Conservation (phyloP, 805 yeast species). For the Vanderwaltozyma tropicalis region DNA sequence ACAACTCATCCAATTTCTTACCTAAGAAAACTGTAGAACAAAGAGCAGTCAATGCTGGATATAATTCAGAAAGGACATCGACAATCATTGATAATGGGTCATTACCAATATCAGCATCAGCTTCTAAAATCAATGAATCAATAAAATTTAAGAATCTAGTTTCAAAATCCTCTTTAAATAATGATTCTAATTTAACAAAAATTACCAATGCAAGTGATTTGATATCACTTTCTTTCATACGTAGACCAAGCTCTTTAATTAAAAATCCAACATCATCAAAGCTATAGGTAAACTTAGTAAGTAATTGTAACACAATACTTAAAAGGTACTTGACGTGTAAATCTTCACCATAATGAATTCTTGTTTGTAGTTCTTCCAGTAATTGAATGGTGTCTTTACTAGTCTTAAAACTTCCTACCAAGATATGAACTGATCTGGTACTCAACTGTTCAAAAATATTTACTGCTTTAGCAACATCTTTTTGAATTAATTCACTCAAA, state of each 20-base stretch:
- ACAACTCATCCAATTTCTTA: constrained; percentile 18
- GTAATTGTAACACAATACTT: constrained; percentile 18
- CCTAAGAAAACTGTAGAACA: constrained; percentile 25
- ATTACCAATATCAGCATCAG: constrained; percentile 16
- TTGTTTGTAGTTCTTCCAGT: constrained; percentile 9
- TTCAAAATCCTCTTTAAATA: constrained; percentile 13
- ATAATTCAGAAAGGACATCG: constrained; percentile 17
- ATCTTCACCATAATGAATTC: constrained; percentile 16
- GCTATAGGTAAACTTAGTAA: constrained; percentile 18
- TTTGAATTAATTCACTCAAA: constrained; percentile 7
- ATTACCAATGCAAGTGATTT: constrained; percentile 16
- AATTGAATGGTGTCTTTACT: constrained; percentile 11
- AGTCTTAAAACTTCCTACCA: constrained; percentile 17
- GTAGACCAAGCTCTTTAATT: constrained; percentile 16
- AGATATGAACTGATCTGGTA: constrained; percentile 10
- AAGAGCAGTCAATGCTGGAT: constrained; percentile 19
- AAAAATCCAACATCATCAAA: constrained; percentile 19
- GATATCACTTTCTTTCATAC: constrained; percentile 13
- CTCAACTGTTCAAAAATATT: constrained; percentile 15
- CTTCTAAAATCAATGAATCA: constrained; percentile 18
- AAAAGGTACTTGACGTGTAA: constrained; percentile 11
- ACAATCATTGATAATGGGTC: constrained; percentile 16
- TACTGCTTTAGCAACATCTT: constrained; percentile 11
- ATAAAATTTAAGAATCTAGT: constrained; percentile 10
- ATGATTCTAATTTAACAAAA: constrained; percentile 10